Evolutionary conservation across 768 basidiomycete genomes (phyloP).

Genomic region (Serpula lacrymans): DNA sequence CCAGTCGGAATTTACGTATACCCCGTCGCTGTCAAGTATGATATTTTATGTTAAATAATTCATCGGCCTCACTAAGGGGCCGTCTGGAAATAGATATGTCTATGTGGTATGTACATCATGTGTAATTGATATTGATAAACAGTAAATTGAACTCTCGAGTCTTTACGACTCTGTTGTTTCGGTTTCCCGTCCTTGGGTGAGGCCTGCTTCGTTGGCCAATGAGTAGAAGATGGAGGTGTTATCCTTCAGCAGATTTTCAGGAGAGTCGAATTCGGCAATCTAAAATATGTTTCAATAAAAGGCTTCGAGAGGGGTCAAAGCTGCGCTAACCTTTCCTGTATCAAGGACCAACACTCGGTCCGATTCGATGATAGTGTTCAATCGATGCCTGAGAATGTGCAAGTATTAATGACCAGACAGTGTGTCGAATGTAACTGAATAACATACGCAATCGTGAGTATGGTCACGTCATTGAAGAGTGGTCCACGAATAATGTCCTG

Average conservation of each 20-base stretch:
- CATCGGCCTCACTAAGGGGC: too few species aligned
- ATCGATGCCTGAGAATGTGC: conserved; percentile 51
- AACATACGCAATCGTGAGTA: conserved; percentile 81
- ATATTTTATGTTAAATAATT: too few species aligned
- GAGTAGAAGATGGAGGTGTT: conserved; percentile 56
- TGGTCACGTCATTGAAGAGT: conserved; percentile 74
- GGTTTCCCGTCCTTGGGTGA: conserved; percentile 24
- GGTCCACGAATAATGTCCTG: conserved; percentile 84
- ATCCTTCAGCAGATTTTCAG: conserved; percentile 58
- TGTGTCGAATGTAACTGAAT: conserved; percentile 1
- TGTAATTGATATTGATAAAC: too few species aligned
- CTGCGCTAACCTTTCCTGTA: conserved; percentile 55
- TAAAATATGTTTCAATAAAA: conserved; percentile 14
- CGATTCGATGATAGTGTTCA: conserved; percentile 83
- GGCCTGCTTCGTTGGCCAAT: conserved; percentile 63
- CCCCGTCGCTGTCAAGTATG: too few species aligned
- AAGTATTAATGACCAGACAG: not conserved
- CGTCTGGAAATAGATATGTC: too few species aligned
- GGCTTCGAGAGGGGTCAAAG: not conserved
- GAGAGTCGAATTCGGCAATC: conserved; percentile 80
- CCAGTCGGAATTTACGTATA: too few species aligned
- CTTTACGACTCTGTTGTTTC: too few species aligned
- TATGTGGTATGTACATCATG: too few species aligned
- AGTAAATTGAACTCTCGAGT: too few species aligned
- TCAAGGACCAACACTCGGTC: conserved; percentile 81